Conservation (phyloP, 352 stramenopile species). For the Phytophthora colocasiae region DNA sequence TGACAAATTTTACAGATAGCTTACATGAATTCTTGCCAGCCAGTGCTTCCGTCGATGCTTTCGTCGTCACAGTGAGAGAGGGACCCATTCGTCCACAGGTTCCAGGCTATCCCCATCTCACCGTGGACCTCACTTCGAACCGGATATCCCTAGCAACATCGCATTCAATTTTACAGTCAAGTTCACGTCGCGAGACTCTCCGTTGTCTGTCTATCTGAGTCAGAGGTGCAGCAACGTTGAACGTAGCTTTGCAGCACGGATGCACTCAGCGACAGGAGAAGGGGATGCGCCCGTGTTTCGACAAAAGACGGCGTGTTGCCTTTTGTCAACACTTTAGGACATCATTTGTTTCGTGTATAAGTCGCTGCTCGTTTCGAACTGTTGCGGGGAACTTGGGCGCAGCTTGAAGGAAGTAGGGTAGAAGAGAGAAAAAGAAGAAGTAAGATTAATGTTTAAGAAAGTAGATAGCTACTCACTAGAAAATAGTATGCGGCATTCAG, state of each 20-base stretch:
- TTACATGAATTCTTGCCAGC: too few relatives aligned
- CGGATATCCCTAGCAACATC: constrained; percentile 13
- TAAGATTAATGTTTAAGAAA: too few relatives aligned
- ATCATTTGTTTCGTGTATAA: constrained; percentile 33
- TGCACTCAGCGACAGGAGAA: constrained; percentile 6
- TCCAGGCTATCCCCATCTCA: constrained; percentile 17
- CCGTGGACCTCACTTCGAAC: constrained; percentile 13
- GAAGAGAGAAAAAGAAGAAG: too few relatives aligned
- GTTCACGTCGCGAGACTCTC: too few relatives aligned
- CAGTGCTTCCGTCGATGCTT: constrained; percentile 1
- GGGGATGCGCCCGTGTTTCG: constrained; percentile 19
- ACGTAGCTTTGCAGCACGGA: constrained; percentile 11
- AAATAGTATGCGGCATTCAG: too few relatives aligned
- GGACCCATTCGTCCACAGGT: constrained; percentile 33
- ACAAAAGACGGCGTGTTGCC: constrained; percentile 7
- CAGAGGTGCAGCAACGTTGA: not conserved
- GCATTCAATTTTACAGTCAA: not conserved
- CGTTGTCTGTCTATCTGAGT: too few relatives aligned
- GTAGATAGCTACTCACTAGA: too few relatives aligned
- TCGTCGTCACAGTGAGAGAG: constrained; percentile 4
- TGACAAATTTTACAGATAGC: too few relatives aligned
- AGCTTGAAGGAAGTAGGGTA: too few relatives aligned
- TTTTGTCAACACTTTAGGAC: not conserved
- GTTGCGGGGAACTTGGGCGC: too few relatives aligned
- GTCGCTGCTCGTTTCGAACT: constrained; percentile 6